Evolutionary conservation across 768 basidiomycete species (phyloP), one percentile per base, ranked within the genome.

Genomic region (Phylloporus arenicola): DNA sequence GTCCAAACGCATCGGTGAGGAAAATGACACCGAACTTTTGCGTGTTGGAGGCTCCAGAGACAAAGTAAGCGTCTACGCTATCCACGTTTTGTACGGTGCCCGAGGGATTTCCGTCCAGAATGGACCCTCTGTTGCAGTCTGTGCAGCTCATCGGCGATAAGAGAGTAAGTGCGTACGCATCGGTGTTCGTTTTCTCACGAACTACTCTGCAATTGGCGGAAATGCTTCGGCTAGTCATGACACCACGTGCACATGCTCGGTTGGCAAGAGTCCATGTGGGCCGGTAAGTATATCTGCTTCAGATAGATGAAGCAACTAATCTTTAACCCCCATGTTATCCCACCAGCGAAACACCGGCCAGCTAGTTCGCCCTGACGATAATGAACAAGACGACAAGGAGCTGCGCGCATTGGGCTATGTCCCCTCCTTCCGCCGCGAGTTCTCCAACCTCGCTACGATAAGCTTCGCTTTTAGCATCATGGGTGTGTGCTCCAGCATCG

Each of bases 1-100:
- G 64, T 0, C 81, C 82, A 52, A 82, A 86, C 12, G 70, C 73
- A 53, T 84, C 82, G 0, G 77, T 82, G 27, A 82, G 64, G 6
- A 82, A 60, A 17, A 84, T 58, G 16, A 84, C 66, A 6, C 79
- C 20, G 49, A 41, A 41, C 16, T 41, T 41, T n/a, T 25, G 49
- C 3, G 8, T 24, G 24, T 24, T 35, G 10, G 45, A 39, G 29
- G 24, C 19, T 61, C 65, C 31, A 3, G 73, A 60, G 49, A 68
- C 60, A 43, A 76, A 72, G 62, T 81, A 83, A 38, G 76, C 72
- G 12, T 55, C 40, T 8, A 25, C 14, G n/a, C 16, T 24, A 16
- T 41, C 14, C 40, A 41, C 24, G 2, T 25, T 41, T n/a, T 25
- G 12, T 13, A 41, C 9, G 24, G 40, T 25, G 22, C 40, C 40